phyloP scores from a whole-genome alignment of 257 asterid genomes.

The Solanum chilense region DNA sequence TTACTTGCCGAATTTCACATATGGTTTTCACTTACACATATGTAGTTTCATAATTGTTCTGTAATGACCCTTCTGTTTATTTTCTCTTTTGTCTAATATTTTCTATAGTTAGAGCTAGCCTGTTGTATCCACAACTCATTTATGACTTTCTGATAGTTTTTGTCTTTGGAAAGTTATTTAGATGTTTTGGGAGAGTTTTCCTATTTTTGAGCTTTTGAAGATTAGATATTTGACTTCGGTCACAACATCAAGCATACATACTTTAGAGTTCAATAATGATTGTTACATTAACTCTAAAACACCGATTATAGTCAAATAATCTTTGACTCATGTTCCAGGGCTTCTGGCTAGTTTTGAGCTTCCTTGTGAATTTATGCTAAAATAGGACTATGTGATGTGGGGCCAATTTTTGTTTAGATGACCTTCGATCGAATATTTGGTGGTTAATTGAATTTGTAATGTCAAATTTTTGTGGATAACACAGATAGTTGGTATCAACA shows the following conservation, averaged over 20 bases:
- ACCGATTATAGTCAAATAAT: not conserved
- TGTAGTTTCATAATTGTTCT: not conserved
- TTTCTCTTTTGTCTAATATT: no score
- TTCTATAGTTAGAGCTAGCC: not conserved
- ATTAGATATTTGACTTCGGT: not conserved
- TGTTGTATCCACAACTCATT: not conserved
- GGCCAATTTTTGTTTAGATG: not conserved
- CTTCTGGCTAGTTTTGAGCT: not conserved
- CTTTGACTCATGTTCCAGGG: not conserved
- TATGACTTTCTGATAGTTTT: not conserved
- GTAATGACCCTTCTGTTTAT: not conserved
- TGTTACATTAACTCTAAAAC: not conserved
- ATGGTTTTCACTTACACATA: not conserved
- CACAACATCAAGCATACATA: not conserved
- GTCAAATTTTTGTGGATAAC: not conserved
- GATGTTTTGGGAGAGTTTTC: not conserved
- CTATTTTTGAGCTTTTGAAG: not conserved
- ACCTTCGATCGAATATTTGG: no score
- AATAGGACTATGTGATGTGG: not conserved
- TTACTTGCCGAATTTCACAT: not conserved
- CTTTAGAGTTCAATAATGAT: not conserved
- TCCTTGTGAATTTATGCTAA: not conserved
- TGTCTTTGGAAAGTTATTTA: not conserved
- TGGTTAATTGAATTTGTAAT: no score
- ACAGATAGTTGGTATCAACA: no score